Conservation (phyloP, 2,329 filamentous ascomycete species). For the Nothomitra cinnamomea region DNA sequence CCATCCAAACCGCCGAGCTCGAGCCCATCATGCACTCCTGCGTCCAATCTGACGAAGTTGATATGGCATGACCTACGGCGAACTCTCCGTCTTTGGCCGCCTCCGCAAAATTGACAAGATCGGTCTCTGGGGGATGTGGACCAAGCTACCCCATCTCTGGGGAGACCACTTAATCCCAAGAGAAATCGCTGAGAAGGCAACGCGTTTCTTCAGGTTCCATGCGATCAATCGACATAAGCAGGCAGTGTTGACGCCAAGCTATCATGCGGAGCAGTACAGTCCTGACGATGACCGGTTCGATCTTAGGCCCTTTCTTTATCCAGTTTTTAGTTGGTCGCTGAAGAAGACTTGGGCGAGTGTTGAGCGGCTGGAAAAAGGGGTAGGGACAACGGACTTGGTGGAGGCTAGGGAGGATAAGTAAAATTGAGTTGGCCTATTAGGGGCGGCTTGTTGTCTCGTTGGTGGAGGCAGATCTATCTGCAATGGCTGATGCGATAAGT, state of each 20-base stretch:
- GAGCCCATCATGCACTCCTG: slow-evolving; percentile 49
- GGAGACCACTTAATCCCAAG: slow-evolving; percentile 18
- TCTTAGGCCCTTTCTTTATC: slow-evolving; percentile 38
- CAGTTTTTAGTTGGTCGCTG: slow-evolving; percentile 28
- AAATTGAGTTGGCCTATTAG: too few species aligned
- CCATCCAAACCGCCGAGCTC: slow-evolving; percentile 39
- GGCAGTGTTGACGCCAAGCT: slow-evolving; percentile 39
- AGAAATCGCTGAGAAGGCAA: slow-evolving; percentile 30
- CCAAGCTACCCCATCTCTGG: slow-evolving; percentile 27
- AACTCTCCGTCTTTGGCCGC: slow-evolving; percentile 34
- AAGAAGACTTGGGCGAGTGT: slow-evolving; percentile 23
- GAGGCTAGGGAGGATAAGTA: too few species aligned
- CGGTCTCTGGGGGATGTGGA: slow-evolving; percentile 36
- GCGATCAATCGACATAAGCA: slow-evolving; percentile 49
- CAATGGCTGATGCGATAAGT: too few species aligned
- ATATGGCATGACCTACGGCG: slow-evolving; percentile 37
- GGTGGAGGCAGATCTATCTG: too few species aligned
- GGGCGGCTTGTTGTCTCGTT: too few species aligned
- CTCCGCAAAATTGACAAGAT: slow-evolving; percentile 38
- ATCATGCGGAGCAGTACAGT: slow-evolving; percentile 35
- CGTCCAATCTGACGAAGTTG: slow-evolving; percentile 38
- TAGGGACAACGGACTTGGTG: too few species aligned
- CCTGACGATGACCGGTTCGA: slow-evolving; percentile 43
- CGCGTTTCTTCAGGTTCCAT: slow-evolving; percentile 30
- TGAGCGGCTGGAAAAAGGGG: too few species aligned